phyloP scores from a whole-genome alignment of 1,139 yeast species.

The Pichia sp. region DNA sequence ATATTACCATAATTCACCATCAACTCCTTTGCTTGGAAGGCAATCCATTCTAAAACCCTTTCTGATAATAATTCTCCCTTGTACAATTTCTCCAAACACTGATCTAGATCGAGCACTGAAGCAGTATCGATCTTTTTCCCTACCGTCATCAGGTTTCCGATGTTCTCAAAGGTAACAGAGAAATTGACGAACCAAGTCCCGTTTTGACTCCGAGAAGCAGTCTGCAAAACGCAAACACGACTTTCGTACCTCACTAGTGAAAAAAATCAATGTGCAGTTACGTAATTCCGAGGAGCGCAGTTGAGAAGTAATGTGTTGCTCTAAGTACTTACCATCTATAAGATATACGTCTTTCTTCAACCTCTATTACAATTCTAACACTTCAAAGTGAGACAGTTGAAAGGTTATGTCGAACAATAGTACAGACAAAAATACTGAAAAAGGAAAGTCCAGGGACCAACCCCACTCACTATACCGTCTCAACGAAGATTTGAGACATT shows the following conservation, averaged over 20 bases:
- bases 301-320: too few species aligned
- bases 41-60: constrained; percentile 55
- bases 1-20: constrained; percentile 78
- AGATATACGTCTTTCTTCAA: too few species aligned
- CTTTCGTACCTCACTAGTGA: too few species aligned
- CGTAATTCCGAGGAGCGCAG: too few species aligned
- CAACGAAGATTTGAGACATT: background rate
- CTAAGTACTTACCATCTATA: too few species aligned
- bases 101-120: constrained; percentile 43
- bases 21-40: constrained; percentile 66
- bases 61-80: constrained; percentile 62
- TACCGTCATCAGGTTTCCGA: constrained; percentile 4
- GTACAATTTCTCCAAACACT: constrained; percentile 59
- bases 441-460: constrained; percentile 42
- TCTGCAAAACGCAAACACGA: too few species aligned
- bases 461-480: background rate
- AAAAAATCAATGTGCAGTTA: too few species aligned
- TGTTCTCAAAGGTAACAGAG: too few species aligned
- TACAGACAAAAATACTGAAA: background rate
- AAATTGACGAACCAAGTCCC: too few species aligned
- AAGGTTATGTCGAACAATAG: background rate
- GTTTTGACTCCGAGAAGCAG: too few species aligned
- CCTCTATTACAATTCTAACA: too few species aligned
- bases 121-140: constrained; percentile 3
- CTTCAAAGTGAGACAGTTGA: too few species aligned